Evolutionary conservation across 2,329 filamentous ascomycete genomes (phyloP).

Genomic region (Clarireedia homoeocarpa): DNA sequence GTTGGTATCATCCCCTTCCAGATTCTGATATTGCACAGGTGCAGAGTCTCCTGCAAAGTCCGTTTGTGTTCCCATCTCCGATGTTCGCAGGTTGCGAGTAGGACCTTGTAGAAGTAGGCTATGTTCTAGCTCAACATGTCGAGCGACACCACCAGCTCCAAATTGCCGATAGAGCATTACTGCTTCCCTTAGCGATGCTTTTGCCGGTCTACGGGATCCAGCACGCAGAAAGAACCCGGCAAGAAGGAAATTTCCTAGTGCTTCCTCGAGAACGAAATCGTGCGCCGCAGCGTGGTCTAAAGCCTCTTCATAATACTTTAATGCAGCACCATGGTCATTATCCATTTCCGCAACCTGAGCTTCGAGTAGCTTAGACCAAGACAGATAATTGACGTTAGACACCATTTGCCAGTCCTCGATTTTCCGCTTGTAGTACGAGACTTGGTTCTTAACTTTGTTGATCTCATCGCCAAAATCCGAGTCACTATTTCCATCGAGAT

Average conservation of each 20-base stretch:
- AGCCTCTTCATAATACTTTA: constrained; percentile 60
- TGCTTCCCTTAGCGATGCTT: constrained; percentile 60
- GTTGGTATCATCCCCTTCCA: constrained; percentile 34
- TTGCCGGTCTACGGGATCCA: constrained; percentile 58
- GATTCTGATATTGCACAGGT: constrained; percentile 43
- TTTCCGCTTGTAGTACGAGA: constrained; percentile 48
- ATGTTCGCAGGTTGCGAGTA: constrained; percentile 47
- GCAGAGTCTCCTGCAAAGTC: constrained; percentile 54
- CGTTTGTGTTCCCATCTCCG: constrained; percentile 62
- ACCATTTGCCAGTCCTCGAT: constrained; percentile 57
- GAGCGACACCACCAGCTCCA: constrained; percentile 61
- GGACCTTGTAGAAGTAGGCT: constrained; percentile 58
- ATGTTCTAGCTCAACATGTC: constrained; percentile 60
- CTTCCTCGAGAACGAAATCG: constrained; percentile 62
- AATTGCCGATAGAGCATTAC: constrained; percentile 61
- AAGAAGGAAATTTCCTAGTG: constrained; percentile 65
- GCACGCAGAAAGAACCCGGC: constrained; percentile 61
- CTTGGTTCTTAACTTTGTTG: constrained; percentile 42
- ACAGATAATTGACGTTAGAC: constrained; percentile 62
- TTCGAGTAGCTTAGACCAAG: constrained; percentile 60
- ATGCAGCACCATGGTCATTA: constrained; percentile 47
- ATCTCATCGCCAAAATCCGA: constrained; percentile 38
- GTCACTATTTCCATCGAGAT: constrained; percentile 34
- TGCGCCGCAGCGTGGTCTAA: constrained; percentile 65
- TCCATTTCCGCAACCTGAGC: constrained; percentile 61